These are phyloP conservation scores for Sporothrix brunneoviolacea DNA, from an alignment of 2,329 filamentous ascomycete species.

Conservation along the genomic window DNA sequence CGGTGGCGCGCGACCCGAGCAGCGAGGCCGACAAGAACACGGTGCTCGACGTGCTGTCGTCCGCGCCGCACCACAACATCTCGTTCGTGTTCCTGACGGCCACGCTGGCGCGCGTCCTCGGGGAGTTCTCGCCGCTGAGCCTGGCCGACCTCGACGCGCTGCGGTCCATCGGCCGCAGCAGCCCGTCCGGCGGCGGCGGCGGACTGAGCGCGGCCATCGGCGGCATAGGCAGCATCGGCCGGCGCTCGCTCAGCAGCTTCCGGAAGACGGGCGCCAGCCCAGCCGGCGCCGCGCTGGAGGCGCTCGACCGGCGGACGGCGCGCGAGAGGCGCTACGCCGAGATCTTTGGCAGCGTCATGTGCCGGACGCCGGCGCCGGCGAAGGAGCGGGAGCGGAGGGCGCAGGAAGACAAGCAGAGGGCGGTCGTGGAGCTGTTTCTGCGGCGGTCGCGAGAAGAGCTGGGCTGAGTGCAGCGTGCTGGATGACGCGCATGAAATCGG, in stretches of 20 bases:
- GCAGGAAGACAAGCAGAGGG: constrained; percentile 57
- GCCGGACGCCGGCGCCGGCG: constrained; percentile 37
- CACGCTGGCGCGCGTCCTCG: constrained; percentile 54
- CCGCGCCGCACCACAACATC: constrained; percentile 73
- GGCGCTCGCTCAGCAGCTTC: constrained; percentile 36
- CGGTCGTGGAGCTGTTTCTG: constrained; percentile 66
- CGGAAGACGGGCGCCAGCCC: constrained; percentile 13
- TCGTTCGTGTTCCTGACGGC: constrained; percentile 82
- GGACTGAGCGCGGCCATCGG: constrained; percentile 15
- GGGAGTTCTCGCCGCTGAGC: constrained; percentile 40
- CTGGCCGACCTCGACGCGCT: constrained; percentile 32
- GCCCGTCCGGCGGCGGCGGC: neutral
- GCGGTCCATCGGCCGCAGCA: constrained; percentile 13
- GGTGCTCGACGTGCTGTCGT: constrained; percentile 67
- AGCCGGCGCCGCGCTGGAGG: constrained; percentile 21
- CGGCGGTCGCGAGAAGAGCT: constrained; percentile 17
- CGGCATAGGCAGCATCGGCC: constrained; percentile 15
- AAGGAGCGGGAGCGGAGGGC: constrained; percentile 50
- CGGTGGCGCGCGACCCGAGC: constrained; percentile 12
- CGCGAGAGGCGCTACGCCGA: constrained; percentile 58
- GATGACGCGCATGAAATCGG: too few relatives aligned
- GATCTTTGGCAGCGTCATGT: constrained; percentile 57
- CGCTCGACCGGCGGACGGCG: constrained; percentile 47
- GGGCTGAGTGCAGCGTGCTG: neutral
- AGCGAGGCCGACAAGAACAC: constrained; percentile 41